phyloP scores from a whole-genome alignment of 176 grass and related monocot species.

The Pharus latifolius region DNA sequence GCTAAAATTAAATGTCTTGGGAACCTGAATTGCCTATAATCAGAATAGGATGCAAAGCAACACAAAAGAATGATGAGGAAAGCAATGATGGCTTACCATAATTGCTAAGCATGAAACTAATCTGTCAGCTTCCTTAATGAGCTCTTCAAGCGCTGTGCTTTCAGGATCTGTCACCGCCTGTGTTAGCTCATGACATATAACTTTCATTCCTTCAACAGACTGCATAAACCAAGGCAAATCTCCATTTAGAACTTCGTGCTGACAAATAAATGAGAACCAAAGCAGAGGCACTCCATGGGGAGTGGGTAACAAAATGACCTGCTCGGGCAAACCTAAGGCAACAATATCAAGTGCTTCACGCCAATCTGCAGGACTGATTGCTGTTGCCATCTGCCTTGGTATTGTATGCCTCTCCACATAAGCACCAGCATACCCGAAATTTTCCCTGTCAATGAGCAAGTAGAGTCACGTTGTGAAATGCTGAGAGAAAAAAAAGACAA shows the following conservation, averaged over 20 bases:
- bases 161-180: slow-evolving; percentile 63
- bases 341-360: slow-evolving; percentile 96
- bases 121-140: slow-evolving; percentile 91
- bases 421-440: slow-evolving; percentile 53
- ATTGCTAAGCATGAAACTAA: slow-evolving; percentile 79
- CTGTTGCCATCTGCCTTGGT: slow-evolving; percentile 46
- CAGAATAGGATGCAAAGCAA: neutral
- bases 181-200: slow-evolving; percentile 94
- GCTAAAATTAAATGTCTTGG: slow-evolving; percentile 92
- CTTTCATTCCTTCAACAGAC: slow-evolving; percentile 99
- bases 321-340: slow-evolving; percentile 72
- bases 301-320: slow-evolving; percentile 40
- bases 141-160: slow-evolving; percentile 66
- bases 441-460: slow-evolving; percentile 46
- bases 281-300: neutral
- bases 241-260: slow-evolving; percentile 39
- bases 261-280: neutral
- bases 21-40: slow-evolving; percentile 48
- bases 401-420: slow-evolving; percentile 51
- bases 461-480: neutral
- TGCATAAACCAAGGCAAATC: slow-evolving; percentile 34
- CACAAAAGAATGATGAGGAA: slow-evolving; percentile 22
- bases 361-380: slow-evolving; percentile 75
- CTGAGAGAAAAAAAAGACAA: slow-evolving; percentile 5
- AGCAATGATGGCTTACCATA: slow-evolving; percentile 55